These are phyloP conservation scores for Boletellus deceptivus DNA, from an alignment of 1,284 basidiomycete genomes.

Conservation along the genomic window DNA sequence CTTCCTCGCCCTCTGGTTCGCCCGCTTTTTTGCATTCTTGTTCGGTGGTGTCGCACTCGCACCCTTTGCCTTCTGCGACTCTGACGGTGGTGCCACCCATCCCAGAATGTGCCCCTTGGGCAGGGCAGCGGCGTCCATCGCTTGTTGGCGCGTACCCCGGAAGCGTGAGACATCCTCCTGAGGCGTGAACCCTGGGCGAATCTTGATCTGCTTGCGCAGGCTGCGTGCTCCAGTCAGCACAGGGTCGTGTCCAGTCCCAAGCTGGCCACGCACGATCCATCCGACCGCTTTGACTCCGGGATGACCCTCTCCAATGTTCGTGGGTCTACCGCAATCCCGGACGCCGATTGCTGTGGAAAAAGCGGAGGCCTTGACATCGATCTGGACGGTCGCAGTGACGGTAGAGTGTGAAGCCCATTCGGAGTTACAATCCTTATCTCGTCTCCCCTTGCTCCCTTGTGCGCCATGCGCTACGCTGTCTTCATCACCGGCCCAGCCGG, in stretches of 20 bases:
- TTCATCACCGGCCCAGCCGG: slow-evolving; percentile 91
- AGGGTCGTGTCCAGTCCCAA: neutral
- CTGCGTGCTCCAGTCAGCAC: slow-evolving; percentile 40
- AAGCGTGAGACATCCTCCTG: slow-evolving; percentile 90
- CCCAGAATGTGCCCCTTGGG: slow-evolving; percentile 79
- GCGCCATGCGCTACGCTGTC: slow-evolving; percentile 84
- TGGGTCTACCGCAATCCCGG: slow-evolving; percentile 85
- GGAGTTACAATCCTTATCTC: slow-evolving; percentile 35
- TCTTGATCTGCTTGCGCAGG: slow-evolving; percentile 84
- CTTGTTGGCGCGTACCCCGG: slow-evolving; percentile 70
- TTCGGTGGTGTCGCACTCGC: slow-evolving; percentile 35
- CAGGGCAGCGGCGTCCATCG: slow-evolving; percentile 59
- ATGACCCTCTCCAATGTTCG: slow-evolving; percentile 84
- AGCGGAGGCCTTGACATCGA: slow-evolving; percentile 72
- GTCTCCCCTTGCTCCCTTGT: slow-evolving; percentile 8
- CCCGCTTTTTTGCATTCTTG: slow-evolving; percentile 77
- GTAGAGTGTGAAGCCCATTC: slow-evolving; percentile 6
- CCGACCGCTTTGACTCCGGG: slow-evolving; percentile 77
- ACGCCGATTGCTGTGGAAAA: slow-evolving; percentile 61
- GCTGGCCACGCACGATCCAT: slow-evolving; percentile 79
- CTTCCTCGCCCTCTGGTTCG: slow-evolving; percentile 68
- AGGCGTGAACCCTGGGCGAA: slow-evolving; percentile 91
- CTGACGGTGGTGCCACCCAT: slow-evolving; percentile 62
- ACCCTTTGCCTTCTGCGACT: slow-evolving; percentile 32
- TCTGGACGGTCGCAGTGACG: slow-evolving; percentile 27